Conservation (phyloP, 2,329 filamentous ascomycete species). For the Trichoderma koningiopsis region DNA sequence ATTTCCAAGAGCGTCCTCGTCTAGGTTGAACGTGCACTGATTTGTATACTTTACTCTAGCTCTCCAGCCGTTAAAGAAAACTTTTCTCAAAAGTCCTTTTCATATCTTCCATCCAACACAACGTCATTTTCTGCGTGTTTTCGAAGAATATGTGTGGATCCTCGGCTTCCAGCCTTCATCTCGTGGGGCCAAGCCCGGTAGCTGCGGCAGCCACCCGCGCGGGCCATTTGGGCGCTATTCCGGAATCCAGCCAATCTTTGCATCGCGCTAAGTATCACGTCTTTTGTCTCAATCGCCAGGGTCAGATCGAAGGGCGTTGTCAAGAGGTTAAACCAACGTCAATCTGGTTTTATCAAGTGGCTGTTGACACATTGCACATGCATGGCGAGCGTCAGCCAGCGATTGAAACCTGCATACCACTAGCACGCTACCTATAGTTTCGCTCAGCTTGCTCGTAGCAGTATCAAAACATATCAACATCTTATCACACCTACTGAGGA, state of each 20-base stretch:
- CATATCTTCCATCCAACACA: neutral
- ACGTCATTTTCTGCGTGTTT: too few species aligned
- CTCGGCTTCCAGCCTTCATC: neutral
- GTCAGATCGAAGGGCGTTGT: constrained; percentile 2
- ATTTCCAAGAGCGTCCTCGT: neutral
- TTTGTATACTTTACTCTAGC: neutral
- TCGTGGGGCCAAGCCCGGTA: constrained; percentile 12
- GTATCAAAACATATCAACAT: too few species aligned
- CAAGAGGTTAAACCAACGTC: constrained; percentile 3
- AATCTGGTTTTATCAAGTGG: neutral
- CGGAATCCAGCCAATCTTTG: neutral
- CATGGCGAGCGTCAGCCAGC: neutral
- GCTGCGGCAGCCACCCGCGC: constrained; percentile 14
- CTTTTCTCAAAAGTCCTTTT: neutral
- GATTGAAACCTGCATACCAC: neutral
- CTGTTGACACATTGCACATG: neutral
- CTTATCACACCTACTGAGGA: neutral
- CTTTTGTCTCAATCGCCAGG: neutral
- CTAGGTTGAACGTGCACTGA: neutral
- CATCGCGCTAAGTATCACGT: constrained; percentile 2
- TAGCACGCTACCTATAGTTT: neutral
- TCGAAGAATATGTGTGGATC: neutral
- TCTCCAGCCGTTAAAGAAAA: neutral
- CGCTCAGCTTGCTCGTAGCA: neutral
- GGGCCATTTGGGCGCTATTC: constrained; percentile 7